A percentile compares a stretch with the other conserved stretches of the same genome.
phyloP scores from a whole-genome alignment of 176 grass and related monocot species.

The Poa annua region DNA sequence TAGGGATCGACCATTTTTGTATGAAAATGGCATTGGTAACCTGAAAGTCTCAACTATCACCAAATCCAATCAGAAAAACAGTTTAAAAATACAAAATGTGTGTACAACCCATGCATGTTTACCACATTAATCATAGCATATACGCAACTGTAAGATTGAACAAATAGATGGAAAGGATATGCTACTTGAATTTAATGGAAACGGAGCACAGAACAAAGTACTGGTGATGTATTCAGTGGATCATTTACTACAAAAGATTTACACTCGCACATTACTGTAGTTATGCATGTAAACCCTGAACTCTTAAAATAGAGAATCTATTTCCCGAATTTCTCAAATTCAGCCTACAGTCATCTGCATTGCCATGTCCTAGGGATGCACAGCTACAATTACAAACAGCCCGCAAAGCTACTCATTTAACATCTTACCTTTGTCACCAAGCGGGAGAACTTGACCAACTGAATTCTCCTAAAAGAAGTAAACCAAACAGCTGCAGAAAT shows the following conservation, averaged over 20 bases:
- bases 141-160: no score
- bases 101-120: neutral
- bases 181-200: neutral
- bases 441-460: neutral
- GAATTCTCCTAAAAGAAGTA: neutral
- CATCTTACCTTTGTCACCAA: neutral
- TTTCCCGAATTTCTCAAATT: neutral
- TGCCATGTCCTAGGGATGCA: neutral
- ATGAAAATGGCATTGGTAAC: neutral
- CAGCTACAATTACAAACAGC: neutral
- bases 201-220: neutral
- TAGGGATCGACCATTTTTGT: neutral
- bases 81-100: neutral
- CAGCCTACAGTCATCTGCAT: neutral
- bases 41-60: neutral
- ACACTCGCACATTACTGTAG: neutral
- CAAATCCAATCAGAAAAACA: neutral
- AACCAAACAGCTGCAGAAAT: constrained; percentile 18
- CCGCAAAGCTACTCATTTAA: neutral
- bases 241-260: neutral
- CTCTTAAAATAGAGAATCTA: neutral
- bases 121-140: neutral
- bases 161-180: no score
- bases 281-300: neutral
- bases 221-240: neutral